Percentiles rank a stretch among this genome's conserved stretches.
These are phyloP conservation scores for Aciculosporium take DNA, from an alignment of 2,329 filamentous ascomycete genomes.

Conservation along the genomic window DNA sequence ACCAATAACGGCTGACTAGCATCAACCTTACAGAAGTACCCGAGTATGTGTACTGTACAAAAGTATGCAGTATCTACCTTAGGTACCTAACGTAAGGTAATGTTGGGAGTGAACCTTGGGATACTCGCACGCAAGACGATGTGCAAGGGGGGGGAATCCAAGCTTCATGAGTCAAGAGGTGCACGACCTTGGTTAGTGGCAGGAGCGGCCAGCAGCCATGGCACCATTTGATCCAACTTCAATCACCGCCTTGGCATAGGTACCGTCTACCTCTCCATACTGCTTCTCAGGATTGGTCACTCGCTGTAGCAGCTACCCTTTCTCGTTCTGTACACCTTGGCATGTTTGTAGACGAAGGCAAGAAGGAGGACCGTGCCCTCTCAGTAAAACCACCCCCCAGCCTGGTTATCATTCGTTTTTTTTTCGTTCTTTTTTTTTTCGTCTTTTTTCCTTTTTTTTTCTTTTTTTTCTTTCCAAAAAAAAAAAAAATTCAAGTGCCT, in stretches of 20 bases:
- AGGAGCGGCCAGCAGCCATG: slow-evolving; percentile 1
- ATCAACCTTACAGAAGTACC: not conserved
- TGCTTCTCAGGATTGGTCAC: too few species aligned
- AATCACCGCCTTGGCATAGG: too few species aligned
- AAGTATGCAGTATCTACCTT: not conserved
- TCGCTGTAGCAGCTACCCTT: too few species aligned
- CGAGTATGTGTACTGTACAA: too few species aligned
- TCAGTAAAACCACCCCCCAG: not conserved
- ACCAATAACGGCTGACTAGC: too few species aligned
- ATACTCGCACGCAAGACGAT: too few species aligned
- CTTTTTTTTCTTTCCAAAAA: too few species aligned
- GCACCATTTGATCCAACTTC: not conserved
- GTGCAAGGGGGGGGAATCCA: not conserved
- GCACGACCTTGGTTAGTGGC: not conserved
- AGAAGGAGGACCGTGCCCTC: not conserved
- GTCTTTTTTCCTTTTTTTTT: not conserved
- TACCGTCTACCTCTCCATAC: too few species aligned
- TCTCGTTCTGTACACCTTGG: too few species aligned
- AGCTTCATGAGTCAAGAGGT: slow-evolving; percentile 5
- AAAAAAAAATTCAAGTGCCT: not conserved
- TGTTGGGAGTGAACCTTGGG: too few species aligned
- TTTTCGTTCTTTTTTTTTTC: not conserved
- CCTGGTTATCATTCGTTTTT: not conserved
- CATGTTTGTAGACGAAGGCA: too few species aligned
- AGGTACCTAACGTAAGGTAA: not conserved